Percentiles rank a stretch among this genome's conserved stretches.
Conservation (phyloP, 164 flowering plant species). For the Piper longum region DNA sequence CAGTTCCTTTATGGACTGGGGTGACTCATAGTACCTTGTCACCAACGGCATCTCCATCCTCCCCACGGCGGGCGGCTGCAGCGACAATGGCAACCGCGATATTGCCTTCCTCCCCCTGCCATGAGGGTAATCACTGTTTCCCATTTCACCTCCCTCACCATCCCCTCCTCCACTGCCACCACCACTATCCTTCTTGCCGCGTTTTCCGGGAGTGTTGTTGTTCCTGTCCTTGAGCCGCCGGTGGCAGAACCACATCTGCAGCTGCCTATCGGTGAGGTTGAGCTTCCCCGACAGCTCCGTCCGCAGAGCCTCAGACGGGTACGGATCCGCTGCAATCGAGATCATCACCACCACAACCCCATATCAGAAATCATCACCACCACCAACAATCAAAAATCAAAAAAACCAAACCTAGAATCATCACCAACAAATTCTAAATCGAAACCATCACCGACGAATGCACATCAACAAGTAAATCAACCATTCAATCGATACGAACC, state of each 20-base stretch:
- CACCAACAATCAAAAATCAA: neutral
- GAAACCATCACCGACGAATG: no score
- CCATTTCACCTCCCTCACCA: constrained; percentile 5
- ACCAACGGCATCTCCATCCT: constrained; percentile 23
- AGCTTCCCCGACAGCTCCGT: constrained; percentile 57
- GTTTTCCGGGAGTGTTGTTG: constrained; percentile 21
- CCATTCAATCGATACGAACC: no score
- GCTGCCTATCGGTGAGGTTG: constrained; percentile 73
- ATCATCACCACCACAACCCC: neutral
- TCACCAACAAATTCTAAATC: no score
- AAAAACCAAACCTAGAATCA: no score
- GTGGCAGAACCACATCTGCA: constrained; percentile 99
- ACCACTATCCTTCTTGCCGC: constrained; percentile 20
- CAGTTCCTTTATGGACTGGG: constrained; percentile 36
- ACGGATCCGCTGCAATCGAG: constrained; percentile 35
- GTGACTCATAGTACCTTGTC: constrained; percentile 51
- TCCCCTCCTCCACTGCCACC: neutral
- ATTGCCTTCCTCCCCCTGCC: constrained; percentile 21
- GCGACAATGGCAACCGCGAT: constrained; percentile 4
- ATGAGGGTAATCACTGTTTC: constrained; percentile 32
- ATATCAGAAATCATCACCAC: constrained; percentile 1
- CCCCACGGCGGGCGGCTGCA: constrained; percentile 18
- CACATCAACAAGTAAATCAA: no score
- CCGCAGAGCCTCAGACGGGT: constrained; percentile 62
- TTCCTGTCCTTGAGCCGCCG: constrained; percentile 79